Base-by-base conservation (phyloP, 495 filamentous ascomycete genomes). In the Neurospora sp. region DNA sequence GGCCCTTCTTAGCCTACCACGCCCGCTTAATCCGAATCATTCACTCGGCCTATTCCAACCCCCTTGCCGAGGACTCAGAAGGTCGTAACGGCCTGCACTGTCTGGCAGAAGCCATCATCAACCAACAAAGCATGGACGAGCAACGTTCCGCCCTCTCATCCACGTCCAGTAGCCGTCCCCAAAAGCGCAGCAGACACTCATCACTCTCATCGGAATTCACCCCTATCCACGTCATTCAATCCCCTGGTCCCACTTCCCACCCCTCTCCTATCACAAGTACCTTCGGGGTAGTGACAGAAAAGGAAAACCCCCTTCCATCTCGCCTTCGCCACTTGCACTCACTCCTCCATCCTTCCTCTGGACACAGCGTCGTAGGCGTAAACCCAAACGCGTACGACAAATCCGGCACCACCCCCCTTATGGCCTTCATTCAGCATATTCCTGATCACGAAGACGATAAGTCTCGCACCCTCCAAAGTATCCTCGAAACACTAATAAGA, bases 31-130 rank as follows among this genome's bases (percentile, higher is more conserved):
- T 87, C 18, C 78, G 76, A 39, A 79, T 82, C 38, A 82, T 80
- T 38, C 77, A 80, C 9, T 75, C 76, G 4, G 78, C 84, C 2
- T 77, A 77, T 23, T 78, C 71, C 10, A 75, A 80, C 41, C 78
- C 83, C 1, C 72, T 39, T 2, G 42, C 79, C 10, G 83, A 86
- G 73, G 85, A 87, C 74, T 11, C 77, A 0, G 80, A 78, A 6
- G 84, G 86, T 20, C 83, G 84, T 6, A 87, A 87, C 76, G 86
- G 83, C 31, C 77, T 87, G 18, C 85, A 87, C 71, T 85, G 84
- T 72, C 81, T 87, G 39, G 86, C 86, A 35, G 84, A 86, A 74
- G 85, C 82, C 37, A 78, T 79, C 44, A 72, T 83, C 69, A 74
- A 77, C 72, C 74, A 78, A 70, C 74, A 76, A 39, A 76, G 75